Conservation (phyloP, 306 rosid genomes). For the Mimosa bimucronata region DNA sequence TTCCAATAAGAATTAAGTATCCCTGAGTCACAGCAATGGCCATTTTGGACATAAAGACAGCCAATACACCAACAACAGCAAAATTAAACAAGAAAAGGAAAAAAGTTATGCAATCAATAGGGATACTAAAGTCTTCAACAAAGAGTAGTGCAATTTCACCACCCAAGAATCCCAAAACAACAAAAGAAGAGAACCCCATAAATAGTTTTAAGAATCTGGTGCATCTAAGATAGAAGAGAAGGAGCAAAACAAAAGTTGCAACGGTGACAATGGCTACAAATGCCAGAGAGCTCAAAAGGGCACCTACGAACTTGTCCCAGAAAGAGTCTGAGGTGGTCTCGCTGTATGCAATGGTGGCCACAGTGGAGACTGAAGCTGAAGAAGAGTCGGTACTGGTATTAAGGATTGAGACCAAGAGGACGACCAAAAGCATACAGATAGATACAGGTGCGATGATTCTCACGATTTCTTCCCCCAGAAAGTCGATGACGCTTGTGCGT, state of each 20-base stretch:
- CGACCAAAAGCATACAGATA: conserved; percentile 89
- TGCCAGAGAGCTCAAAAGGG: conserved; percentile 75
- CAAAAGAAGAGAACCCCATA: conserved; percentile 86
- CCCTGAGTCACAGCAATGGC: conserved; percentile 83
- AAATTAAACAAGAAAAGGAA: conserved; percentile 63
- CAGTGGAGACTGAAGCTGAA: conserved; percentile 44
- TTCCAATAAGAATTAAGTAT: conserved; percentile 81
- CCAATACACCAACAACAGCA: conserved; percentile 85
- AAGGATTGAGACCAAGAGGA: conserved; percentile 72
- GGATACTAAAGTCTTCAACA: conserved; percentile 52
- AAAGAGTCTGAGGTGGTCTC: conserved; percentile 71
- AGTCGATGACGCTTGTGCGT: conserved; percentile 56
- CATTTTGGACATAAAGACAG: conserved; percentile 90
- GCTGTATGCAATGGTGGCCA: conserved; percentile 75
- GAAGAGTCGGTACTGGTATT: conserved; percentile 41
- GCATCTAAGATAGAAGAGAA: conserved; percentile 87
- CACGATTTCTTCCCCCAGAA: conserved; percentile 79
- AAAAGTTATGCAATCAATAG: conserved; percentile 74
- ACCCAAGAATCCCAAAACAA: conserved; percentile 75
- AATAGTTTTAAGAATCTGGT: conserved; percentile 68
- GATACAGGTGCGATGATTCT: conserved; percentile 87
- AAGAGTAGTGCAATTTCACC: conserved; percentile 68
- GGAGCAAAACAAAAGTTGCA: conserved; percentile 72
- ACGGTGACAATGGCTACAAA: conserved; percentile 72
- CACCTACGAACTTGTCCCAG: conserved; percentile 89